Evolutionary conservation across 192 early-diverging fungal genomes (phyloP), one percentile per base, ranked within the genome.

Genomic region (Backusella tuberculispora): DNA sequence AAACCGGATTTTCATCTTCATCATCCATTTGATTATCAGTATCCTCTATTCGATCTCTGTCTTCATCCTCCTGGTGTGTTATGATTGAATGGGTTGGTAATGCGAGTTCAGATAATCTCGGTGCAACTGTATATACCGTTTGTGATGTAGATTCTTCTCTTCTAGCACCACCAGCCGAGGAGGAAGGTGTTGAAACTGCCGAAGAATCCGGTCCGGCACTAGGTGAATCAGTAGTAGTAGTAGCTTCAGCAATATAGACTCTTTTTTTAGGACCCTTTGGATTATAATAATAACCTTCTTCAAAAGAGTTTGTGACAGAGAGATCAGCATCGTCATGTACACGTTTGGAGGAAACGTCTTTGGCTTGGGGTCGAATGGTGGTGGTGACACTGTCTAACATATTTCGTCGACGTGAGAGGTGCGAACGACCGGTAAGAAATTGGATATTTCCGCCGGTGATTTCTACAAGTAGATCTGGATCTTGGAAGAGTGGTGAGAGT

Each of bases 401-500:
- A n/a, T 38, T 19, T 26, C 68, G 19, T 2, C 13, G 19, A 0
- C 68, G 68, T 6, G 43, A 29, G 1, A 19, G 3, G 4, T 9
- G 15, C 3, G 14, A 42, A 29, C 24, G 24, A 8, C 24, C 12
- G 1, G n/a, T 47, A 4, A 43, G 42, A 7, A 37, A 26, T 10
- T 24, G 17, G 3, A 26, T 2, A 12, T 29, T 15, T 1, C 44
- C 68, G 15, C 21, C 38, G 6, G 44, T 5, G 7, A 69, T 44
- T 2, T 13, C 4, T 0, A 45, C 5, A 43, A 69, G 42, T 3
- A 69, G 26, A 15, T 69, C 45, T 1, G 68, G 68, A 34, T 69
- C 68, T n/a, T 69, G 68, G 42, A 69, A 69, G 10, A 69, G 15
- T 12, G 43, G 42, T 12, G 68, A 69, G 42, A 69, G 26, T 37